Evolutionary conservation across 169 alveolate genomes (phyloP), one percentile per base, ranked within the genome.

Genomic region (Eimeria zaria): DNA sequence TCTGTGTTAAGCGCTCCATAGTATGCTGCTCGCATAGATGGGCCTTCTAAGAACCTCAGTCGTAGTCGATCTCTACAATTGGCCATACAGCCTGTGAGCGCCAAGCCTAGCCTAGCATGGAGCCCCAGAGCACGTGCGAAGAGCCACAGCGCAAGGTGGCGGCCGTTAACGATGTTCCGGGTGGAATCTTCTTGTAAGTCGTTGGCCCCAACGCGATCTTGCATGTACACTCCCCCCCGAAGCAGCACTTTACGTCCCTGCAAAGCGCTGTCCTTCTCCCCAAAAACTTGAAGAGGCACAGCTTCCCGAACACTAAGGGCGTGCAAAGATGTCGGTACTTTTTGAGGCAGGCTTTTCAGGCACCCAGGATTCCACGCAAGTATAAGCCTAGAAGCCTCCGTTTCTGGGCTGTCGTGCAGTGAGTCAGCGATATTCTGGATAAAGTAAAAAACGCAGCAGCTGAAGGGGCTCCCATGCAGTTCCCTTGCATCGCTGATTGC

Each of bases 181-280:
- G 93, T 41, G 48, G 81, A 39, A 30, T 20, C 64, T 85, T 62
- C 81, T 73, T 60, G 74, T 81, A 85, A 30, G 27, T 39, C 80
- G 62, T 24, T 27, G 18, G 80, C 64, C 27, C 93, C 93, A 46
- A 85, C 93, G 60, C 93, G 93, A 64, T 85, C 93, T 62, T 85
- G 81, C 93, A 62, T 85, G 58, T 85, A 85, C 12, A 85, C 93
- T 41, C 93, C 93, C 39, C 93, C 93, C 20, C 93, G 93, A 62
- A 85, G 93, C 33, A 85, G 16, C 93, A 85, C 93, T 20, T 39
- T n/a, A 44, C 62, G 76, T 46, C 80, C 93, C 9, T 62, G 55
- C 60, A 62, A 36, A 20, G 76, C 60, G 60, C 93, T 62, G 64
- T 85, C 93, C 36, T 53, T 44, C 14, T 36, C 69, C 58, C 80